These are phyloP conservation scores for Stagonosporopsis vannaccii DNA, from an alignment of 2,329 filamentous ascomycete genomes.

Conservation along the genomic window DNA sequence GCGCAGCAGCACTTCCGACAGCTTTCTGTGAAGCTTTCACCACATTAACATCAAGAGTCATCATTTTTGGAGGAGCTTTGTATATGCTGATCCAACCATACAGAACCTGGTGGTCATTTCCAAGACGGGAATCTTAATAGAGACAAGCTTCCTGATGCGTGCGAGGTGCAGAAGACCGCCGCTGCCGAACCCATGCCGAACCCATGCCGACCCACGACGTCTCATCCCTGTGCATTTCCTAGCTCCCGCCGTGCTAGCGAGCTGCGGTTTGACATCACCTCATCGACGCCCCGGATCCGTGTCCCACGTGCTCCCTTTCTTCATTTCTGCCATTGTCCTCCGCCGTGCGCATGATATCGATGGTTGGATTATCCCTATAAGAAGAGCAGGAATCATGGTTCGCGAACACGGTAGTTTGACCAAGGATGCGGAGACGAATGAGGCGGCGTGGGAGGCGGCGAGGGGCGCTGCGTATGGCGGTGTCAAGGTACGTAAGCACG, in stretches of 20 bases:
- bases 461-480: constrained; percentile 72
- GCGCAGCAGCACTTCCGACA: no score
- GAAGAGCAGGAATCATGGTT: constrained; percentile 42
- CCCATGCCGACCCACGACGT: not conserved
- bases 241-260: constrained; percentile 1
- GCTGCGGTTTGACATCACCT: constrained; percentile 14
- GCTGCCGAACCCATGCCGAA: not conserved
- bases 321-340: no score
- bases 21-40: no score
- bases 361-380: not conserved
- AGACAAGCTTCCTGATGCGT: no score
- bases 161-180: not conserved
- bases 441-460: constrained; percentile 75
- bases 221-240: not conserved
- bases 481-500: constrained; percentile 61
- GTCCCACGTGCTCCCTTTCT: not conserved
- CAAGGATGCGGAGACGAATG: constrained; percentile 70
- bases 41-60: no score
- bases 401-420: constrained; percentile 63
- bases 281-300: not conserved
- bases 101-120: no score
- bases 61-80: no score
- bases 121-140: no score
- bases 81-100: no score
- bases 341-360: no score